These are phyloP conservation scores for Aspergillus bridgeri DNA, from an alignment of 495 filamentous ascomycete species.

Conservation along the genomic window DNA sequence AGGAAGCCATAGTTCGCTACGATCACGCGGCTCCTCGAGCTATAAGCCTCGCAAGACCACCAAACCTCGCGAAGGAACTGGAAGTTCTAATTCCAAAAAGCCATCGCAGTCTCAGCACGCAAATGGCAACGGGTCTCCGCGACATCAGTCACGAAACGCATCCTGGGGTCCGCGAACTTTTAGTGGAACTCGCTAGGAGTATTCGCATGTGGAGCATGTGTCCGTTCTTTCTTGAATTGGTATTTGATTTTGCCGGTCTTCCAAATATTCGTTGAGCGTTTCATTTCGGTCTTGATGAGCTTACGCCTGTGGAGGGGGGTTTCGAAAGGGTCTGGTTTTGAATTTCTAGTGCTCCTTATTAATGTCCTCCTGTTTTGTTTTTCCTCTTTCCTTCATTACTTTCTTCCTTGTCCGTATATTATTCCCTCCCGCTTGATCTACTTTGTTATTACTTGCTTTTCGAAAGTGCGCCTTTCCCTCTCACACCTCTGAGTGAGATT, in stretches of 20 bases:
- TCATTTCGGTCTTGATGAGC: slow-evolving; percentile 26
- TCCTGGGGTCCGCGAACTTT: slow-evolving; percentile 31
- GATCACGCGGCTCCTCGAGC: slow-evolving; percentile 27
- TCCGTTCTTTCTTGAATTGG: slow-evolving; percentile 11
- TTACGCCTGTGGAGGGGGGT: slow-evolving; percentile 18
- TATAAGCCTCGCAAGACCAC: slow-evolving; percentile 36
- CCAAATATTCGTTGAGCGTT: slow-evolving; percentile 26
- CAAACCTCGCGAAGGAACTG: slow-evolving; percentile 31
- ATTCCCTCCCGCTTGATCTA: slow-evolving; percentile 13
- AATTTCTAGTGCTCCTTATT: slow-evolving; percentile 23
- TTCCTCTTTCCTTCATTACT: slow-evolving; percentile 4
- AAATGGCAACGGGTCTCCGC: slow-evolving; percentile 24
- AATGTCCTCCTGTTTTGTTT: slow-evolving; percentile 14
- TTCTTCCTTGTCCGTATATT: slow-evolving; percentile 18
- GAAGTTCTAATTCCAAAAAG: slow-evolving; percentile 25
- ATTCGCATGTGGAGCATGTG: slow-evolving; percentile 4
- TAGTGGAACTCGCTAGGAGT: slow-evolving; percentile 20
- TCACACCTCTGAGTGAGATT: slow-evolving; percentile 5
- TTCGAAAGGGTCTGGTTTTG: slow-evolving; percentile 16
- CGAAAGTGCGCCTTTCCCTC: slow-evolving; percentile 8
- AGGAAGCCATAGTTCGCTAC: slow-evolving; percentile 15
- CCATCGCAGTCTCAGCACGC: slow-evolving; percentile 23
- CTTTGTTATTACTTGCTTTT: slow-evolving; percentile 13
- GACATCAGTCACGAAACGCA: slow-evolving; percentile 29
- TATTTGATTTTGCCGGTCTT: slow-evolving; percentile 13